Evolutionary conservation across 345 rosid species (phyloP), one percentile per base, ranked within the genome.

Genomic region (Arabis alpina): DNA sequence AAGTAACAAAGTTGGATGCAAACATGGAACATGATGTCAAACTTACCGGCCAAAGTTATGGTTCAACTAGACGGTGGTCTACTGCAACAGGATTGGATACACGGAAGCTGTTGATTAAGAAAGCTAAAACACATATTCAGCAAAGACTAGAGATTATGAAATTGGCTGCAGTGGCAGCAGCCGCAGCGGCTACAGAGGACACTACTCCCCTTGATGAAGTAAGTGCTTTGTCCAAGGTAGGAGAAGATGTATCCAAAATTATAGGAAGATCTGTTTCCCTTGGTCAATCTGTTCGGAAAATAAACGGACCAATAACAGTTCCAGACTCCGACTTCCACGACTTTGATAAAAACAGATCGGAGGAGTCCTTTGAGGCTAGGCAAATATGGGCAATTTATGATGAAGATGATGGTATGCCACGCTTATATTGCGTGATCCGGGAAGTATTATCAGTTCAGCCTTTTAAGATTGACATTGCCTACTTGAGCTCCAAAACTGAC

Each of bases 391-490:
- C 99, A 32, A 72, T 94, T 34, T 94, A 91, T 54, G 99, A 94
- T 49, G 99, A 94, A 77, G 96, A 94, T 57, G 97, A 94, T 32
- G 97, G 97, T 36, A 94, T 94, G 99, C 97, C 99, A 58, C 95
- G 99, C 39, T 74, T 94, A 56, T 94, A 94, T 61, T 89, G 99
- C 59, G 77, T 94, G 61, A 78, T 91, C 56, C 86, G 89, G 61
- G 83, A 94, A 81, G 87, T 94, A 71, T 76, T 89, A 81, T 94
- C 97, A 2, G 66, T 82, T 37, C 78, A 85, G 14, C 99, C 97
- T 61, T 94, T 94, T 73, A 87, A 91, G 84, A 84, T 94, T 75
- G 95, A 75, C 74, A 84, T 94, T 70, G 78, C 88, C 66, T 91
- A 91, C 86, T 82, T 94, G 78, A 88, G 86, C 80, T 89, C 99